Conservation (phyloP, 2,329 filamentous ascomycete species). For the Mycosphaerella arachidis region DNA sequence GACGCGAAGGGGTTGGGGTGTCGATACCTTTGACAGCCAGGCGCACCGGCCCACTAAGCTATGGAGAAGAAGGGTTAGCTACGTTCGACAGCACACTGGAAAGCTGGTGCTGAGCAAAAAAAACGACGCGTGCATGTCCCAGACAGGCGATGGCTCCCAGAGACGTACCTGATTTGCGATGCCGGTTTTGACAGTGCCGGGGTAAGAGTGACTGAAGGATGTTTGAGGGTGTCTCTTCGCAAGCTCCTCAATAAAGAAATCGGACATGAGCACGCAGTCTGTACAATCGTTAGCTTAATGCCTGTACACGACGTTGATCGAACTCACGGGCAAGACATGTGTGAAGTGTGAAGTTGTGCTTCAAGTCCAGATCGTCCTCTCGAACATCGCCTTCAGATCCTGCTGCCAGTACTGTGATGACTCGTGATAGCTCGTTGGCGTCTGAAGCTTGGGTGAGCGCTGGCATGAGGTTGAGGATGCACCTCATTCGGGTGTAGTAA, state of each 20-base stretch:
- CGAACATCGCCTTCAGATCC: slow-evolving; percentile 51
- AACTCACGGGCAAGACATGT: slow-evolving; percentile 32
- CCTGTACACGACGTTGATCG: not conserved
- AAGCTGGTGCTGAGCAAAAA: too few relatives aligned
- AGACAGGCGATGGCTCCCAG: too few relatives aligned
- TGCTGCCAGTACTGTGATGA: slow-evolving; percentile 52
- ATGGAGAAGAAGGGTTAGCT: not conserved
- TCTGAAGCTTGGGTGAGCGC: slow-evolving; percentile 44
- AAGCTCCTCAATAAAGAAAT: slow-evolving; percentile 51
- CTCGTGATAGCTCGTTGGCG: slow-evolving; percentile 44
- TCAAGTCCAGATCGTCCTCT: slow-evolving; percentile 43
- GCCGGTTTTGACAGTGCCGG: slow-evolving; percentile 46
- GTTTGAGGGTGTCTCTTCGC: slow-evolving; percentile 44
- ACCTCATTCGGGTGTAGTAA: slow-evolving; percentile 56
- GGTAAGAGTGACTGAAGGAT: slow-evolving; percentile 49
- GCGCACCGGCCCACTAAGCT: slow-evolving; percentile 24
- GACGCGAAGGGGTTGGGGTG: too few relatives aligned
- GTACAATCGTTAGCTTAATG: not conserved
- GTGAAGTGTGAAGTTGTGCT: slow-evolving; percentile 37
- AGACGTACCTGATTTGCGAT: slow-evolving; percentile 32
- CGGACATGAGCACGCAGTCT: slow-evolving; percentile 45
- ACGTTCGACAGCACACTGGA: too few relatives aligned
- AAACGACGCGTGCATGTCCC: too few relatives aligned
- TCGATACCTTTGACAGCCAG: slow-evolving; percentile 30
- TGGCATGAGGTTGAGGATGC: slow-evolving; percentile 55